Percentiles rank a stretch among this genome's conserved stretches.
phyloP scores from a whole-genome alignment of 202 grass and related monocot genomes.

The Musa balbisiana region DNA sequence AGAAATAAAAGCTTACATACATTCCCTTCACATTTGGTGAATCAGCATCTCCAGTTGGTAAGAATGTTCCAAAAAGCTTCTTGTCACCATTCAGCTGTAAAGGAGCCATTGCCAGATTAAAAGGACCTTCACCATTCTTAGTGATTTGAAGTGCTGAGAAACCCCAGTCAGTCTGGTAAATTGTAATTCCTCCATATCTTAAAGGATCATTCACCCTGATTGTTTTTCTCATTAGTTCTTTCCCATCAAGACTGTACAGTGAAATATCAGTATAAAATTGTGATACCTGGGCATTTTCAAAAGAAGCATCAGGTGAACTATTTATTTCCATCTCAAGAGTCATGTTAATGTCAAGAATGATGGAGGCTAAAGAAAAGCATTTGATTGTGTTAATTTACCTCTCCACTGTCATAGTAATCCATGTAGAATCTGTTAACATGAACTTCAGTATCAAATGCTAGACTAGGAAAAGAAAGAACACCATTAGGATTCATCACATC shows the following conservation, averaged over 20 bases:
- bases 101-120: constrained; percentile 82
- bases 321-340: not conserved
- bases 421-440: constrained; percentile 96
- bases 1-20: constrained; percentile 39
- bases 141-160: constrained; percentile 85
- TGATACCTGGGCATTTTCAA: constrained; percentile 43
- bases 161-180: constrained; percentile 95
- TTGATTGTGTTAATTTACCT: constrained; percentile 33
- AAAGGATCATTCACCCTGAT: constrained; percentile 94
- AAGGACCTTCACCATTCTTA: constrained; percentile 90
- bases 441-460: constrained; percentile 81
- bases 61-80: constrained; percentile 77
- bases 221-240: constrained; percentile 85
- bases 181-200: constrained; percentile 76
- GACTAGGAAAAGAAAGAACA: constrained; percentile 42
- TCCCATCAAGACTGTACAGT: constrained; percentile 70
- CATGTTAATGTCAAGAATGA: not conserved
- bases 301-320: constrained; percentile 6
- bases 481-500: constrained; percentile 84
- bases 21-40: constrained; percentile 81
- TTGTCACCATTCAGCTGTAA: constrained; percentile 75
- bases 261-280: constrained; percentile 95
- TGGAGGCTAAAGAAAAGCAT: not conserved
- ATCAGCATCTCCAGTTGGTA: constrained; percentile 54
- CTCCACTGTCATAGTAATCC: constrained; percentile 95